Percentiles rank a stretch among this genome's conserved stretches.
Evolutionary conservation across 352 stramenopile species (phyloP).

Genomic region (Saprolegnia diclina): DNA sequence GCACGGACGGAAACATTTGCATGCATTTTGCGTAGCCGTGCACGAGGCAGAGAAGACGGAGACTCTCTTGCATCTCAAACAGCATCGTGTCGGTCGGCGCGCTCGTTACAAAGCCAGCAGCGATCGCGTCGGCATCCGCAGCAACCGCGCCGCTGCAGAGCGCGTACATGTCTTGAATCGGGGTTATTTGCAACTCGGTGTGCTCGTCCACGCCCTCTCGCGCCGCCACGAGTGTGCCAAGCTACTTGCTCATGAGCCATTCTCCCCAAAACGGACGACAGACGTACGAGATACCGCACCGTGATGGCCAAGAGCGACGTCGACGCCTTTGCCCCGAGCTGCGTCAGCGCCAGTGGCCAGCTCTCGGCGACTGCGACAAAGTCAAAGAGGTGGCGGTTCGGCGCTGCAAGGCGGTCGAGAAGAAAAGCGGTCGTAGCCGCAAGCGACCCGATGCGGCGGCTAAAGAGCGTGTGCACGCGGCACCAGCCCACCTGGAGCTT

Average conservation of each 20-base stretch:
- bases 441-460: not conserved
- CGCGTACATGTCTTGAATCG: slow-evolving; percentile 1
- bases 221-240: not conserved
- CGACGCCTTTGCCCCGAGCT: not conserved
- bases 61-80: slow-evolving; percentile 16
- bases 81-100: not conserved
- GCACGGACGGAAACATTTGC: not conserved
- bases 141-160: not conserved
- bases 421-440: slow-evolving; percentile 8
- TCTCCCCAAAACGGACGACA: not conserved
- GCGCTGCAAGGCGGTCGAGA: slow-evolving; percentile 7
- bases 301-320: slow-evolving; percentile 9
- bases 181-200: not conserved
- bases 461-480: slow-evolving; percentile 13
- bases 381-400: slow-evolving; percentile 17
- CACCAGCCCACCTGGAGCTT: slow-evolving; percentile 18
- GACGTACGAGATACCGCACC: slow-evolving; percentile 13
- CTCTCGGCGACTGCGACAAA: slow-evolving; percentile 12
- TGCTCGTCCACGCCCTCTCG: not conserved
- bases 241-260: not conserved
- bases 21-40: not conserved
- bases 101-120: not conserved
- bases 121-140: not conserved
- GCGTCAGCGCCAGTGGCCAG: slow-evolving; percentile 3
- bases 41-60: slow-evolving; percentile 8